Conservation (phyloP, 2,329 filamentous ascomycete genomes). For the Moelleriella libera region DNA sequence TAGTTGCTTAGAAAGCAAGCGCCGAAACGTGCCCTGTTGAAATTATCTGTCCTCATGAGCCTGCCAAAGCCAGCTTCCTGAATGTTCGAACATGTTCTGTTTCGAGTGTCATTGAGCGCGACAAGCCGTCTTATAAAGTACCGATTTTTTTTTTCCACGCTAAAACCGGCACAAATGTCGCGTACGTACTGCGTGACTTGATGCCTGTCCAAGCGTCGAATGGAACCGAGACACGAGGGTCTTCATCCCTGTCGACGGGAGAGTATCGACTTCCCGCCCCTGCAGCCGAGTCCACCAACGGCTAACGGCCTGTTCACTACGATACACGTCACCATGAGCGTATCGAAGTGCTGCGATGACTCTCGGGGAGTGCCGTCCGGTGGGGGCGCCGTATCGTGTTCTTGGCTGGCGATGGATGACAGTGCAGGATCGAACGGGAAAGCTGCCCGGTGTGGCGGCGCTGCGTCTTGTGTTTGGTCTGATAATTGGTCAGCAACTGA, state of each 20-base stretch:
- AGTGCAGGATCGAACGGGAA: too few relatives aligned
- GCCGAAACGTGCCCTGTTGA: neutral
- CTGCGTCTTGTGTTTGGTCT: too few relatives aligned
- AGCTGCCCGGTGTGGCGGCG: too few relatives aligned
- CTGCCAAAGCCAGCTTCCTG: too few relatives aligned
- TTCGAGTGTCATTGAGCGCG: too few relatives aligned
- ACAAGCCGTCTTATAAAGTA: too few relatives aligned
- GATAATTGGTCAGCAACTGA: too few relatives aligned
- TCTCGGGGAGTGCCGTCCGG: neutral
- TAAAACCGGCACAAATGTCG: conserved; percentile 22
- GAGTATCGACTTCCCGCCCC: neutral
- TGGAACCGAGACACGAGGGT: neutral
- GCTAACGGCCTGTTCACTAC: neutral
- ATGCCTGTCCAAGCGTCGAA: neutral
- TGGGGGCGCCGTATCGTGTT: too few relatives aligned
- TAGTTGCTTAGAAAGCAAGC: neutral
- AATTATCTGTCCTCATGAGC: neutral
- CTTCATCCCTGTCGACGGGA: neutral
- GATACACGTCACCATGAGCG: neutral
- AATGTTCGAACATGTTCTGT: too few relatives aligned
- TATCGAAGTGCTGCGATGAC: neutral
- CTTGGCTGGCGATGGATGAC: too few relatives aligned
- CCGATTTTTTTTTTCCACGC: conserved; percentile 4
- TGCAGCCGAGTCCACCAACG: neutral
- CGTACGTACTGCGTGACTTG: neutral